These are phyloP conservation scores for Pluteus cervinus DNA, from an alignment of 768 basidiomycete species.

Conservation along the genomic window DNA sequence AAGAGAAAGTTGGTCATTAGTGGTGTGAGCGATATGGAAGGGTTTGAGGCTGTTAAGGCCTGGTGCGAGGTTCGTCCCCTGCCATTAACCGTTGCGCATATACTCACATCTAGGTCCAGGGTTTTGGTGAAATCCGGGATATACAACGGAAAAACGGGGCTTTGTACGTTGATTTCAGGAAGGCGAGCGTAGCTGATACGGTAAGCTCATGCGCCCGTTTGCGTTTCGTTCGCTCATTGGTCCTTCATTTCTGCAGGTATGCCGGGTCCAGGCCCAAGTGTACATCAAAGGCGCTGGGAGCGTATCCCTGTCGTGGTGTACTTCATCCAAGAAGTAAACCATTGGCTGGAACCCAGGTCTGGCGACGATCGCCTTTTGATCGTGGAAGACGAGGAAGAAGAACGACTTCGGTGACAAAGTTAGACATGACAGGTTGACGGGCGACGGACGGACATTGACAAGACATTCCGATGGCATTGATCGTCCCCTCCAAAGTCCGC, in stretches of 20 bases:
- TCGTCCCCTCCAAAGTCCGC: no score
- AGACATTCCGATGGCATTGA: no score
- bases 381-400: no score
- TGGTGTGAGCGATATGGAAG: conserved; percentile 20
- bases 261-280: conserved; percentile 31
- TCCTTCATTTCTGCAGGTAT: conserved; percentile 19
- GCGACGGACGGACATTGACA: no score
- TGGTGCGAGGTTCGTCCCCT: conserved; percentile 27
- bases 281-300: conserved; percentile 33
- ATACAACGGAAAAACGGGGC: conserved; percentile 22
- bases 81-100: background rate
- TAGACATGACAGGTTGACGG: no score
- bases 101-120: no score
- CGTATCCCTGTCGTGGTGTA: conserved; percentile 29
- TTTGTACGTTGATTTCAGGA: conserved; percentile 29
- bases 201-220: conserved; percentile 16
- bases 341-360: no score
- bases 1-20: conserved; percentile 28
- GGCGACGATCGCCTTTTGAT: no score
- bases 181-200: conserved; percentile 30
- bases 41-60: conserved; percentile 22
- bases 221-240: background rate
- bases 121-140: conserved; percentile 27
- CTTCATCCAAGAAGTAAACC: no score
- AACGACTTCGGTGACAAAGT: no score